Conservation (phyloP, 257 asterid genomes). For the Penstemon barbatus region DNA sequence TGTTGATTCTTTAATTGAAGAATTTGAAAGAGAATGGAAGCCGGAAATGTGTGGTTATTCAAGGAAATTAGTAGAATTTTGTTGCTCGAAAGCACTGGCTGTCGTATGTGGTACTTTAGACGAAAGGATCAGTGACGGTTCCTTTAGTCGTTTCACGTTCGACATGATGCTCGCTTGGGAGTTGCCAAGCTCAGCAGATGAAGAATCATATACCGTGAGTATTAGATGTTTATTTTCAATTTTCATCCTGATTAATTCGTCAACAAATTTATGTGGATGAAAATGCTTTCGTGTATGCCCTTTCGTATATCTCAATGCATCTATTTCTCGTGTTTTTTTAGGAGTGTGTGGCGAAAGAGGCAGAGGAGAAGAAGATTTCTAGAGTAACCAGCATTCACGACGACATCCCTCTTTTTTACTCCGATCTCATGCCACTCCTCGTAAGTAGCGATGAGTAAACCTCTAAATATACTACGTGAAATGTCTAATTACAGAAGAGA, state of each 20-base stretch:
- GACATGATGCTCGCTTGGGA: constrained; percentile 99
- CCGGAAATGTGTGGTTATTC: constrained; percentile 51
- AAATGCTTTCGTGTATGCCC: neutral
- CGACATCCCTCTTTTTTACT: constrained; percentile 78
- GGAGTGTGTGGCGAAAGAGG: constrained; percentile 67
- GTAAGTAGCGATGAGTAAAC: constrained; percentile 38
- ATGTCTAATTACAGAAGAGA: neutral
- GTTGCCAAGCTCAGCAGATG: constrained; percentile 48
- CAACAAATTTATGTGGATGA: neutral
- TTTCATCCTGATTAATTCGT: neutral
- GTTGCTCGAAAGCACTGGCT: constrained; percentile 61
- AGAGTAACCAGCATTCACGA: constrained; percentile 43
- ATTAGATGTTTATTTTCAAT: neutral
- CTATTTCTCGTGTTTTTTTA: constrained; percentile 17
- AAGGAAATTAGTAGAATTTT: constrained; percentile 62
- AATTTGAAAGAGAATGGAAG: constrained; percentile 62
- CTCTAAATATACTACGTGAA: neutral
- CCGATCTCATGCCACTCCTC: constrained; percentile 91
- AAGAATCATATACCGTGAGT: constrained; percentile 49
- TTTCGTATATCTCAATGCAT: neutral
- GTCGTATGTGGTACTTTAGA: constrained; percentile 48
- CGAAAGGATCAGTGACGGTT: constrained; percentile 54
- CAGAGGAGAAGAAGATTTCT: constrained; percentile 50
- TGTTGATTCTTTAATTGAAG: constrained; percentile 49
- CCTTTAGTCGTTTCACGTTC: constrained; percentile 72